A percentile compares a stretch with the other conserved stretches of the same genome.
Conservation (phyloP, 2,329 filamentous ascomycete genomes). For the Fusarium chlamydosporum region DNA sequence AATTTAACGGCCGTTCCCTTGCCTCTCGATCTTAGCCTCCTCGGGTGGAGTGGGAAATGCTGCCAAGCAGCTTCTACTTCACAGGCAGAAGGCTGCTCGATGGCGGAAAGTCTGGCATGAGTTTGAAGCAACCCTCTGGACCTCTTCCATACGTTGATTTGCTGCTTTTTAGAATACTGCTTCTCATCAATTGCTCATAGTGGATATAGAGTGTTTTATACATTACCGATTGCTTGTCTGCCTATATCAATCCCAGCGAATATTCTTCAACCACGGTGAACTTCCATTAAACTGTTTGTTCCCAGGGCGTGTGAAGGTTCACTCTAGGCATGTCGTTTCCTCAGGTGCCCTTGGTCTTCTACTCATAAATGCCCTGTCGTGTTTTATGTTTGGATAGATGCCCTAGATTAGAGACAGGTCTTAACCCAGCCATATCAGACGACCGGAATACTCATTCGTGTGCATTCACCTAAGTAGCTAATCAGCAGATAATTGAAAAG, state of each 20-base stretch:
- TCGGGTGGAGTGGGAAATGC: constrained; percentile 39
- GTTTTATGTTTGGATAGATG: constrained; percentile 31
- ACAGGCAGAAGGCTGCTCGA: background rate
- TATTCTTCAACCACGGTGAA: constrained; percentile 1
- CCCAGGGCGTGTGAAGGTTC: constrained; percentile 38
- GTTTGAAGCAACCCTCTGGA: constrained; percentile 14
- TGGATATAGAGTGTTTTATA: background rate
- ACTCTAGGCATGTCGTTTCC: constrained; percentile 10
- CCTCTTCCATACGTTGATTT: constrained; percentile 7
- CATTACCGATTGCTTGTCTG: background rate
- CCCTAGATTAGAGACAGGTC: constrained; percentile 24
- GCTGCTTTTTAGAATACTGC: constrained; percentile 1
- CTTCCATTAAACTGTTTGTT: background rate
- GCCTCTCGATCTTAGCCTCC: constrained; percentile 43
- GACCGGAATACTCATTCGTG: background rate
- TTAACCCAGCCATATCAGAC: background rate
- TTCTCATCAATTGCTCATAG: constrained; percentile 9
- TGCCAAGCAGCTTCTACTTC: constrained; percentile 18
- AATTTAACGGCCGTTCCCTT: constrained; percentile 49
- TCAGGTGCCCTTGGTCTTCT: constrained; percentile 10
- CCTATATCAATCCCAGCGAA: constrained; percentile 2
- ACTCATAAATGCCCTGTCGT: constrained; percentile 14
- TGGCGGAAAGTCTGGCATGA: constrained; percentile 20
- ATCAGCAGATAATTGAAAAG: background rate
- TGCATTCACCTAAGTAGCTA: background rate